Evolutionary conservation across 106 monocot genomes (phyloP).

Genomic region (Hemerocallis citrina): DNA sequence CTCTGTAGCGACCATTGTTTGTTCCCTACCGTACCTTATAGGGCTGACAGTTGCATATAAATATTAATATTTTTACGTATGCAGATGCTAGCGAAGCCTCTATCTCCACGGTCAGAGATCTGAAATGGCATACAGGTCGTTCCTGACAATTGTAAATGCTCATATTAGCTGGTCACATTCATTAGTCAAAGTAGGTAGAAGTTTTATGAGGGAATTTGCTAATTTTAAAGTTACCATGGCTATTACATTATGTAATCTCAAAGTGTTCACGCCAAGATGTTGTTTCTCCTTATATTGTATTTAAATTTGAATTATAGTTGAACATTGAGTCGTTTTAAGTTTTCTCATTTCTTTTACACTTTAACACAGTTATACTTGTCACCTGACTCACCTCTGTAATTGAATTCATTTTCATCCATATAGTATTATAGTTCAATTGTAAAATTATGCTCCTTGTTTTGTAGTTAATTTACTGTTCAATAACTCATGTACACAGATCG

Average conservation of each 20-base stretch:
- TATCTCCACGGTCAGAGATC: slow-evolving; percentile 32
- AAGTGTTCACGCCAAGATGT: too few species aligned
- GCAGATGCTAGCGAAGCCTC: slow-evolving; percentile 32
- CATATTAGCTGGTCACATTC: background rate
- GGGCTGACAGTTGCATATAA: background rate
- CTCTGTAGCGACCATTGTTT: background rate
- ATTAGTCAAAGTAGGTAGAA: background rate
- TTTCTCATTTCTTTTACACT: too few species aligned
- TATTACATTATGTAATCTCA: too few species aligned
- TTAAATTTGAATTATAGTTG: too few species aligned
- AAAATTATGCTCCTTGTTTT: slow-evolving; percentile 3
- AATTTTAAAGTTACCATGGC: background rate
- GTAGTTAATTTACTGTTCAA: background rate
- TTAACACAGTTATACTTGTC: too few species aligned
- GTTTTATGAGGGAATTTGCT: background rate
- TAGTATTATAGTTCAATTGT: slow-evolving; percentile 7
- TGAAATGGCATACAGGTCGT: slow-evolving; percentile 11
- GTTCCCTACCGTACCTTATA: background rate
- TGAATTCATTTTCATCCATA: too few species aligned
- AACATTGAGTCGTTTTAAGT: too few species aligned
- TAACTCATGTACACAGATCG: too few species aligned
- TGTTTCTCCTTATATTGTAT: too few species aligned
- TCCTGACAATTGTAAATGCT: background rate
- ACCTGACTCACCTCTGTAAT: too few species aligned
- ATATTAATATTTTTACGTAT: background rate